These are phyloP conservation scores for Aquilaria sinensis DNA, from an alignment of 345 rosid species.

Conservation along the genomic window DNA sequence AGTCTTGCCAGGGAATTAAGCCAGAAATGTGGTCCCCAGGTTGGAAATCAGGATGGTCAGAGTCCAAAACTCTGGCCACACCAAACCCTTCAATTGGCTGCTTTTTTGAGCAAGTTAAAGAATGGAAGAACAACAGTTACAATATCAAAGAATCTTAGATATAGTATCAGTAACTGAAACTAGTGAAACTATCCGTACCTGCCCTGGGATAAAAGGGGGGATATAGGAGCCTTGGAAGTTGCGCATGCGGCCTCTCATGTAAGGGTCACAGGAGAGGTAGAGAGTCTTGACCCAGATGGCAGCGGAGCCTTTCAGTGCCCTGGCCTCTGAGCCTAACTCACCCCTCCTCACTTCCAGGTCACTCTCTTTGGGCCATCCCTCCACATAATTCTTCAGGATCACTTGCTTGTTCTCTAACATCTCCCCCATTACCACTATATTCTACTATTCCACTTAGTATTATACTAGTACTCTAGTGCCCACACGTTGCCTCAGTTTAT, in stretches of 20 bases:
- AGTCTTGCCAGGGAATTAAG: slow-evolving; percentile 75
- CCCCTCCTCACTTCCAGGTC: slow-evolving; percentile 43
- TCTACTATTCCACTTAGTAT: too few relatives aligned
- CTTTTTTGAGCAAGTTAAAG: background rate
- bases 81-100: slow-evolving; percentile 68
- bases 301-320: slow-evolving; percentile 30
- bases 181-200: slow-evolving; percentile 16
- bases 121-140: background rate
- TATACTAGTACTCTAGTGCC: too few relatives aligned
- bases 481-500: too few relatives aligned
- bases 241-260: slow-evolving; percentile 43
- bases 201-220: slow-evolving; percentile 32
- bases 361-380: slow-evolving; percentile 30
- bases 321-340: slow-evolving; percentile 17
- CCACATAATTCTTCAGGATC: slow-evolving; percentile 40
- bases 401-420: slow-evolving; percentile 36
- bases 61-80: slow-evolving; percentile 57
- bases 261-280: slow-evolving; percentile 51
- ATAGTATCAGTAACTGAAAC: too few relatives aligned
- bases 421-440: background rate
- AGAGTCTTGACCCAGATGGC: slow-evolving; percentile 47
- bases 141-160: background rate
- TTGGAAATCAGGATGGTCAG: slow-evolving; percentile 44
- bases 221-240: slow-evolving; percentile 27
- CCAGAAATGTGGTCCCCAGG: slow-evolving; percentile 58